phyloP scores from a whole-genome alignment of 176 grass and related monocot genomes.

The Aegilops sharonensis region DNA sequence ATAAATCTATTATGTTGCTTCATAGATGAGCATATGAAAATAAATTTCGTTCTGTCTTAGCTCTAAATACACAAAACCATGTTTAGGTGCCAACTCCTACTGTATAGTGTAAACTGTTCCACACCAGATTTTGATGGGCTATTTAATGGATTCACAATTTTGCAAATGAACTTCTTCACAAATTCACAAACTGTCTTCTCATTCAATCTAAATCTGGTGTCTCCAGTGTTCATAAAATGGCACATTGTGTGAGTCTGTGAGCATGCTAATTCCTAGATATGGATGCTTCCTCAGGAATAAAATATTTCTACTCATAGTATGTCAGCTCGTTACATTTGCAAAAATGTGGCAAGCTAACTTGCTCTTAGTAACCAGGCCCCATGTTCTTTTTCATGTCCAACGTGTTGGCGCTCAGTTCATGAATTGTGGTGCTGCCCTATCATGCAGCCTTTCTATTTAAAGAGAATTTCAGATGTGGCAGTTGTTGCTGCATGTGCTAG shows the following conservation, averaged over 20 bases:
- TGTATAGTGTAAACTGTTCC: background rate
- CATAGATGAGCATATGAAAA: conserved; percentile 1
- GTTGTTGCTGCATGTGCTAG: conserved; percentile 14
- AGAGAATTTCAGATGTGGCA: conserved; percentile 1
- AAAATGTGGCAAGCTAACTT: background rate
- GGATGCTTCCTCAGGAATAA: background rate
- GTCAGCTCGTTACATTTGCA: background rate
- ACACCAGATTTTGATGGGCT: background rate
- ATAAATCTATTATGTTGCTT: background rate
- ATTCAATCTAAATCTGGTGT: background rate
- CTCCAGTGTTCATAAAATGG: background rate
- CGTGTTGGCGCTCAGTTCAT: background rate
- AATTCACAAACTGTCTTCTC: background rate
- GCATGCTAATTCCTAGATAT: background rate
- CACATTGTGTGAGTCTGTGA: background rate
- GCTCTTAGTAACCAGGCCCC: background rate
- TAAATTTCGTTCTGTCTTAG: background rate
- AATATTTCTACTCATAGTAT: background rate
- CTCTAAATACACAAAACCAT: background rate
- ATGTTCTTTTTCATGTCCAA: background rate
- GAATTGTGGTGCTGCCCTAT: background rate
- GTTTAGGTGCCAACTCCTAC: conserved; percentile 2
- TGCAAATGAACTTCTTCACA: background rate
- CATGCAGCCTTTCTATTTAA: background rate
- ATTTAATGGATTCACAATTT: background rate